Evolutionary conservation across 1,139 yeast species (phyloP).

Genomic region (Hyphopichia burtonii): DNA sequence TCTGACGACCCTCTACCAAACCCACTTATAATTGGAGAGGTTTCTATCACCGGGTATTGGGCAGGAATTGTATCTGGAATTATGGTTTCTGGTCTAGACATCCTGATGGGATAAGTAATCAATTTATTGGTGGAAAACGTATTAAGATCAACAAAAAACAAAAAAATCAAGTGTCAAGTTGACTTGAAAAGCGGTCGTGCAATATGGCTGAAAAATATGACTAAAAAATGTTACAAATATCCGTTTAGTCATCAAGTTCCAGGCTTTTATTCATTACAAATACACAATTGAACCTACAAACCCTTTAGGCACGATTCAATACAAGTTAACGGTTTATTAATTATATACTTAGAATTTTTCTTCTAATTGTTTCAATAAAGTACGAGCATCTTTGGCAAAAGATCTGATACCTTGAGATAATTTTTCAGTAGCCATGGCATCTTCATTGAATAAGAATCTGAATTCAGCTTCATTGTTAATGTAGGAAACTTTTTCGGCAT

Average conservation of each 20-base stretch:
- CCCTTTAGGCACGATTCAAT: too few relatives aligned
- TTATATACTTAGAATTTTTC: slow-evolving; percentile 48
- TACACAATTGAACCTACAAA: too few relatives aligned
- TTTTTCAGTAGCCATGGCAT: slow-evolving; percentile 98
- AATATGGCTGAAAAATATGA: too few relatives aligned
- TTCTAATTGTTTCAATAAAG: slow-evolving; percentile 78
- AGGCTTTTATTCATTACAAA: too few relatives aligned
- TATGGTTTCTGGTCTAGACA: slow-evolving; percentile 29
- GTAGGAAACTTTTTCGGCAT: slow-evolving; percentile 71
- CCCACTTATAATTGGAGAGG: slow-evolving; percentile 70
- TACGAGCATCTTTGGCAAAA: slow-evolving; percentile 91
- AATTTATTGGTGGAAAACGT: neutral
- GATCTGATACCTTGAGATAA: slow-evolving; percentile 96
- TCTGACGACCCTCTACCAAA: slow-evolving; percentile 95
- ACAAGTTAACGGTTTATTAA: too few relatives aligned
- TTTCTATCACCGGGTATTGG: slow-evolving; percentile 69
- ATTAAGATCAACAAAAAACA: neutral
- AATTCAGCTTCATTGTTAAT: slow-evolving; percentile 84
- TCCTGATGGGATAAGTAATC: slow-evolving; percentile 4
- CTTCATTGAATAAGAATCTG: slow-evolving; percentile 92
- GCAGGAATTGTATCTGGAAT: slow-evolving; percentile 47
- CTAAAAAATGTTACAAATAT: too few relatives aligned
- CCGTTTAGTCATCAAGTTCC: too few relatives aligned
- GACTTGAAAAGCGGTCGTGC: too few relatives aligned
- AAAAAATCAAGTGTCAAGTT: too few relatives aligned